Percentiles rank a stretch among this genome's conserved stretches.
phyloP scores from a whole-genome alignment of 805 yeast genomes.

The Starmerella gropengiesseri region DNA sequence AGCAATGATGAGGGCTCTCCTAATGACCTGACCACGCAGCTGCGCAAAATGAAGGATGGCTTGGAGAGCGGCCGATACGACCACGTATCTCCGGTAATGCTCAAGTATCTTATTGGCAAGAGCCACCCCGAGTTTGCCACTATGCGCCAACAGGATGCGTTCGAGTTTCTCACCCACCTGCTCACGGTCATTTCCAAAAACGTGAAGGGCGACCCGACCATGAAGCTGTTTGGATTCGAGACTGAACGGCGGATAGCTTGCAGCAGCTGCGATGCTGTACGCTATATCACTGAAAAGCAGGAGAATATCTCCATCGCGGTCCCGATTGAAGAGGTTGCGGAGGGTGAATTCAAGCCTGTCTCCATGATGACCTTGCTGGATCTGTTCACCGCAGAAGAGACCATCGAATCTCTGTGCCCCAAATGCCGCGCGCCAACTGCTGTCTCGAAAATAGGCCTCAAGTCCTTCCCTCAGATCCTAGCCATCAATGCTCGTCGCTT shows the following conservation, averaged over 20 bases:
- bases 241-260: conserved; percentile 55
- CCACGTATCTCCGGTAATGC: conserved; percentile 54
- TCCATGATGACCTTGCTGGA: conserved; percentile 41
- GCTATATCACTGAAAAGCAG: conserved; percentile 42
- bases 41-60: conserved; percentile 72
- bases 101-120: conserved; percentile 67
- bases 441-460: conserved; percentile 36
- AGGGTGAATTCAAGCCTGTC: conserved; percentile 40
- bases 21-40: conserved; percentile 58
- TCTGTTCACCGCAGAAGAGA: conserved; percentile 39
- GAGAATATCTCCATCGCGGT: conserved; percentile 59
- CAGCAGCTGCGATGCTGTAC: conserved; percentile 47
- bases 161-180: conserved; percentile 69
- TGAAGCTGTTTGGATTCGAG: conserved; percentile 51
- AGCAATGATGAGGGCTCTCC: conserved; percentile 41
- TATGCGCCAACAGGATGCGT: conserved; percentile 89
- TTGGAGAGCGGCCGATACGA: conserved; percentile 64
- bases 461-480: conserved; percentile 58
- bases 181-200: conserved; percentile 44
- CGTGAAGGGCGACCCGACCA: conserved; percentile 33
- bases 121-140: conserved; percentile 75
- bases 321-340: conserved; percentile 37
- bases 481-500: conserved; percentile 70
- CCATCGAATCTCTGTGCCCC: conserved; percentile 49
- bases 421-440: conserved; percentile 31